These are phyloP conservation scores for Lachnellula cervina DNA, from an alignment of 2,329 filamentous ascomycete genomes.

Conservation along the genomic window DNA sequence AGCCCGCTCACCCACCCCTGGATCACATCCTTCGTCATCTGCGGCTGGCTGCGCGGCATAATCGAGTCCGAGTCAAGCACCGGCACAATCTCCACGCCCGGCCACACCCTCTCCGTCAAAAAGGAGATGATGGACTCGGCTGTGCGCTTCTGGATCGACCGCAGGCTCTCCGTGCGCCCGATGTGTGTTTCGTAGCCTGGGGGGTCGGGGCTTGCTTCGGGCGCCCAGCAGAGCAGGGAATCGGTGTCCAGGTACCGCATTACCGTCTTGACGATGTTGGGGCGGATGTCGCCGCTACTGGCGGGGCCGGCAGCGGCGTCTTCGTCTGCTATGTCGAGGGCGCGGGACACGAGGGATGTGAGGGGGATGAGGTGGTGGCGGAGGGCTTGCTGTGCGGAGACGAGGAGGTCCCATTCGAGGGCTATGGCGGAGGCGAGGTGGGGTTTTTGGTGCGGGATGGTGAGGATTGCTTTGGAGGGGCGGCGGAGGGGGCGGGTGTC, in stretches of 20 bases:
- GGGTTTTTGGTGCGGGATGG: slow-evolving; percentile 68
- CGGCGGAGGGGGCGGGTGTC: slow-evolving; percentile 77
- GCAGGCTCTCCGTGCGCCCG: slow-evolving; percentile 51
- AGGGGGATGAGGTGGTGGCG: slow-evolving; percentile 86
- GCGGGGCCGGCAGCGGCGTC: slow-evolving; percentile 40
- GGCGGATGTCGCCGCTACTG: slow-evolving; percentile 48
- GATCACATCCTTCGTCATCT: slow-evolving; percentile 72
- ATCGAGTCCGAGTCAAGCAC: slow-evolving; percentile 78
- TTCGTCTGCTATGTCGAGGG: slow-evolving; percentile 71
- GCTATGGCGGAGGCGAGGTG: slow-evolving; percentile 82
- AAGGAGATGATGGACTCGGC: slow-evolving; percentile 68
- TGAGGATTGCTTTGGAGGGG: slow-evolving; percentile 67
- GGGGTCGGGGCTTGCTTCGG: slow-evolving; percentile 45
- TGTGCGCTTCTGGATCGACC: slow-evolving; percentile 65
- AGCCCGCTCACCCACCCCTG: slow-evolving; percentile 71
- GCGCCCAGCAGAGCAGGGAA: slow-evolving; percentile 86
- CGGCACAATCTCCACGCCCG: slow-evolving; percentile 71
- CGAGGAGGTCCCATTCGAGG: slow-evolving; percentile 86
- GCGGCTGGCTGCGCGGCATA: slow-evolving; percentile 66
- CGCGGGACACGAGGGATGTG: slow-evolving; percentile 78
- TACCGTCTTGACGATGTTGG: slow-evolving; percentile 60
- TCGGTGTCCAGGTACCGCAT: slow-evolving; percentile 90
- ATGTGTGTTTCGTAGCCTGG: slow-evolving; percentile 42
- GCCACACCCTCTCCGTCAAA: slow-evolving; percentile 72
- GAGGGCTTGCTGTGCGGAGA: slow-evolving; percentile 75